Evolutionary conservation across 176 grass and related monocot genomes (phyloP).

Genomic region (Canna indica): DNA sequence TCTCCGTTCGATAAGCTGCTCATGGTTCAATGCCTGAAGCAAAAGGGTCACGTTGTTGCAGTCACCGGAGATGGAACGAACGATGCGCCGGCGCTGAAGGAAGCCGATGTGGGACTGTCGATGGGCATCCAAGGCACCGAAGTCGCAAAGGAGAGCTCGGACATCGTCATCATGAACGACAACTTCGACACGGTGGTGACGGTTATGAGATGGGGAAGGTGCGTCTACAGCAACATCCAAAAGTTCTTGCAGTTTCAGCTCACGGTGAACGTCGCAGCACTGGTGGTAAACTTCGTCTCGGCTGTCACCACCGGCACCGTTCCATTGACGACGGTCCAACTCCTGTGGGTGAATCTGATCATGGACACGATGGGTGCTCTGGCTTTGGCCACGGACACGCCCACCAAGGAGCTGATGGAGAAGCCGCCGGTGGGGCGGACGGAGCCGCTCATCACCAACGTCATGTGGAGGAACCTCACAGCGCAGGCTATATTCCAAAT

Average conservation of each 20-base stretch:
- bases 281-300: conserved; percentile 58
- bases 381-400: conserved; percentile 54
- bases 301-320: conserved; percentile 39
- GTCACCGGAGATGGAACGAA: conserved; percentile 88
- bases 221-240: conserved; percentile 86
- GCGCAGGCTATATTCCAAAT: conserved; percentile 68
- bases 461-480: conserved; percentile 82
- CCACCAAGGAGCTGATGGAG: conserved; percentile 46
- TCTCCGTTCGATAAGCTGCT: conserved; percentile 64
- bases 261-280: conserved; percentile 61
- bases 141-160: conserved; percentile 83
- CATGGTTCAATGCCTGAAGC: conserved; percentile 70
- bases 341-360: conserved; percentile 84
- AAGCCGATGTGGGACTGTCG: conserved; percentile 64
- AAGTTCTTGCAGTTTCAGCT: conserved; percentile 92
- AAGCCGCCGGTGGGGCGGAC: conserved; percentile 45
- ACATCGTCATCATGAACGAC: conserved; percentile 77
- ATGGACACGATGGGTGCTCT: conserved; percentile 93
- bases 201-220: conserved; percentile 63
- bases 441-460: conserved; percentile 77
- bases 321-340: conserved; percentile 59
- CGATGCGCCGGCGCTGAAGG: conserved; percentile 77
- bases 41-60: conserved; percentile 74
- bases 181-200: conserved; percentile 82
- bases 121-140: conserved; percentile 91